Evolutionary conservation across 495 filamentous ascomycete genomes (phyloP).

Genomic region (Annulohypoxylon bovei): DNA sequence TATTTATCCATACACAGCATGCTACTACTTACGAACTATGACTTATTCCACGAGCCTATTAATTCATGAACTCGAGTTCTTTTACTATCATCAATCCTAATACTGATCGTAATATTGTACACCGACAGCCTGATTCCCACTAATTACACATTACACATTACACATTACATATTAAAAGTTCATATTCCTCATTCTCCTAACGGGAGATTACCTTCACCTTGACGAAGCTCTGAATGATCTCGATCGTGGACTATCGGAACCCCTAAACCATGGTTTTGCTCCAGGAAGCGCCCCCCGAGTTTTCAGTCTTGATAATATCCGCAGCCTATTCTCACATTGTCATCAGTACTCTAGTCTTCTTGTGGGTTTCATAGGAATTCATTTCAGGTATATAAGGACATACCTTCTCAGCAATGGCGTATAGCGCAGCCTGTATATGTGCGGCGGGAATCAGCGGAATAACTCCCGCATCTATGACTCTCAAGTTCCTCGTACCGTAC

Average conservation of each 20-base stretch:
- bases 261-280: background rate
- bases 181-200: background rate
- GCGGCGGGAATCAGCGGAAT: conserved; percentile 64
- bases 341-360: conserved; percentile 19
- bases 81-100: background rate
- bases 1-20: too few species aligned
- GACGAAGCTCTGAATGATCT: background rate
- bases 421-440: conserved; percentile 63
- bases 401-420: conserved; percentile 69
- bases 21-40: too few species aligned
- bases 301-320: conserved; percentile 51
- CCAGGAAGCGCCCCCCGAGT: background rate
- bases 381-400: background rate
- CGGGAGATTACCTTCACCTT: background rate
- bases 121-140: background rate
- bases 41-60: background rate
- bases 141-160: too few species aligned
- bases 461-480: conserved; percentile 68
- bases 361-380: background rate
- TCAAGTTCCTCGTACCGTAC: conserved; percentile 57
- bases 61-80: background rate
- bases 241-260: background rate
- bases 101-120: background rate
- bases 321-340: conserved; percentile 40
- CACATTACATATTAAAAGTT: background rate